Percentiles rank a stretch among this genome's conserved stretches.
Evolutionary conservation across 257 asterid species (phyloP).

Genomic region (Solanum paucissectum): DNA sequence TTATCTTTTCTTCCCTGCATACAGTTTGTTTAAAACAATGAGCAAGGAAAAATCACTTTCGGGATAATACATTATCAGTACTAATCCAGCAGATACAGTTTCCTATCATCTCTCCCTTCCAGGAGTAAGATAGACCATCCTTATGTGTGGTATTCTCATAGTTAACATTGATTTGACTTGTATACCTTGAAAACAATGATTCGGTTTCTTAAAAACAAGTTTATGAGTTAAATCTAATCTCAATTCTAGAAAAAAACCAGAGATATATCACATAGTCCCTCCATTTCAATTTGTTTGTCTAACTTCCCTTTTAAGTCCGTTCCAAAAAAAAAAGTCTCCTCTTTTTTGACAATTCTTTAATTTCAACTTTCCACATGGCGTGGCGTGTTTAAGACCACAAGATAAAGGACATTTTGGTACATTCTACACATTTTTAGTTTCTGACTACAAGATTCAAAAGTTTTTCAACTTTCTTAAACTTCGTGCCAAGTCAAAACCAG

Average conservation of each 20-base stretch:
- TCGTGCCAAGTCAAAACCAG: neutral
- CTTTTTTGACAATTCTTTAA: neutral
- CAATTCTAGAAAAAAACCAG: neutral
- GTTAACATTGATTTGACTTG: neutral
- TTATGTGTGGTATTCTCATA: neutral
- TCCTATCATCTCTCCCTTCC: neutral
- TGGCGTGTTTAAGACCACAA: neutral
- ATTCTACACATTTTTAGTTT: neutral
- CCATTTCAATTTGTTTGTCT: neutral
- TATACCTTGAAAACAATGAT: neutral
- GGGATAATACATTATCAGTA: neutral
- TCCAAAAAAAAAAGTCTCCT: neutral
- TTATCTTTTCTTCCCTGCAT: slow-evolving; percentile 64
- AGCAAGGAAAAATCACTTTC: neutral
- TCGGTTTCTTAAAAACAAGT: neutral
- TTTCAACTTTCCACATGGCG: neutral
- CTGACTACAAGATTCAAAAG: neutral
- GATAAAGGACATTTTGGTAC: neutral
- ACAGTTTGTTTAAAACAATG: neutral
- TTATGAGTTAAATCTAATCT: neutral
- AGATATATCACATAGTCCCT: neutral
- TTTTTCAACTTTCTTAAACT: neutral
- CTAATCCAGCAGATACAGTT: neutral
- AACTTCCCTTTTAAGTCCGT: neutral
- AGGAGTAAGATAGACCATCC: neutral